phyloP scores from a whole-genome alignment of 2,329 filamentous ascomycete species.

The Bisporella sp. region DNA sequence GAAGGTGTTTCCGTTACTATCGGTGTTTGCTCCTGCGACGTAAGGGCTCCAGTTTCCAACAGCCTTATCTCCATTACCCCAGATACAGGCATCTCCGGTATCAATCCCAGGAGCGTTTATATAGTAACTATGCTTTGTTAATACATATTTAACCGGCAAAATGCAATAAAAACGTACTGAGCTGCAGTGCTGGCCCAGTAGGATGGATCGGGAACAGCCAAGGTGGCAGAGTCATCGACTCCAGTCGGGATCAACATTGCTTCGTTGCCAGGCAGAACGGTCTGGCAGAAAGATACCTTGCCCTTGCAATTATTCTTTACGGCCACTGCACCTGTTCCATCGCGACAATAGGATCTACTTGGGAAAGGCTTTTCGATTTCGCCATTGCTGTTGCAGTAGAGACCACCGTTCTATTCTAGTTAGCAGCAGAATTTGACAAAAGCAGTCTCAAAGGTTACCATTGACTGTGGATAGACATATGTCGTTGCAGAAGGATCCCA shows the following conservation, averaged over 20 bases:
- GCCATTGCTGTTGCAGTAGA: conserved; percentile 64
- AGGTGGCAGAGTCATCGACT: conserved; percentile 45
- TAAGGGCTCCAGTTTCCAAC: conserved; percentile 73
- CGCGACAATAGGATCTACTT: conserved; percentile 59
- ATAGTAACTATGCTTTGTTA: conserved; percentile 51
- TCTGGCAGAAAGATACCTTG: conserved; percentile 69
- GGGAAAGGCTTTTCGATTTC: conserved; percentile 63
- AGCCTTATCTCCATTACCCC: conserved; percentile 57
- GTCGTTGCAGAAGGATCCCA: conserved; percentile 64
- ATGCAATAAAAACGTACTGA: conserved; percentile 48
- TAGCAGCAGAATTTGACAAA: conserved; percentile 4
- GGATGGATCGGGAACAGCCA: conserved; percentile 62
- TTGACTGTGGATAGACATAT: conserved; percentile 64
- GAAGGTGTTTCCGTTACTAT: conserved; percentile 56
- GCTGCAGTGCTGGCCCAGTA: conserved; percentile 71
- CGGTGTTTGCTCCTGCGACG: conserved; percentile 69
- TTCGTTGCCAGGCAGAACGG: conserved; percentile 71
- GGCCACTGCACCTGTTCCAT: conserved; percentile 57
- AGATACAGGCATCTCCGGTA: conserved; percentile 57
- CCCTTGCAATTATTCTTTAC: conserved; percentile 59
- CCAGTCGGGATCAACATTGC: conserved; percentile 77
- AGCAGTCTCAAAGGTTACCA: conserved; percentile 44
- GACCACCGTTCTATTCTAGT: conserved; percentile 56
- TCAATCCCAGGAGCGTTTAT: conserved; percentile 66
- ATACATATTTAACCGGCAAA: conserved; percentile 5